Evolutionary conservation across 2,329 filamentous ascomycete genomes (phyloP).

Genomic region (Alternaria postmessia): DNA sequence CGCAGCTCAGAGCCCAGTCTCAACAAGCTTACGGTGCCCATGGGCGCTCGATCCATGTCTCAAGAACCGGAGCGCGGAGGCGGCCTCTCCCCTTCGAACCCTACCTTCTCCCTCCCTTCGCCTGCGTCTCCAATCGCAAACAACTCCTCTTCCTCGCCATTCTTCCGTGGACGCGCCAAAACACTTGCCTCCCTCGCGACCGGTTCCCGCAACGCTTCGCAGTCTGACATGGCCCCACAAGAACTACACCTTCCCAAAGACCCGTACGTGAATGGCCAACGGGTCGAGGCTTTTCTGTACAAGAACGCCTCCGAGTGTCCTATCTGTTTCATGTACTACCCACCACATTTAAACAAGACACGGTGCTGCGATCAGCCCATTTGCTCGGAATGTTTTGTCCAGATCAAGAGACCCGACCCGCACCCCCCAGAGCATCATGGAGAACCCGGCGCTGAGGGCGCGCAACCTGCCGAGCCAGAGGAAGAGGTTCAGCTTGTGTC

Average conservation of each 20-base stretch:
- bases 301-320: conserved; percentile 91
- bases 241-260: conserved; percentile 84
- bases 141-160: conserved; percentile 56
- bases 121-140: conserved; percentile 62
- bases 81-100: conserved; percentile 67
- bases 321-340: conserved; percentile 96
- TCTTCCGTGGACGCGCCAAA: conserved; percentile 84
- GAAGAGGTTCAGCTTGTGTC: conserved; percentile 76
- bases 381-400: conserved; percentile 98
- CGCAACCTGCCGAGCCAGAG: conserved; percentile 55
- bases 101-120: conserved; percentile 68
- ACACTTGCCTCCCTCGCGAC: conserved; percentile 84
- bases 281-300: conserved; percentile 90
- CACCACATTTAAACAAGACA: conserved; percentile 91
- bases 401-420: conserved; percentile 94
- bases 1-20: conserved; percentile 67
- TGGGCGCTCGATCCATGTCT: conserved; percentile 78
- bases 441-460: conserved; percentile 46
- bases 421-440: conserved; percentile 81
- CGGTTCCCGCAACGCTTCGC: conserved; percentile 75
- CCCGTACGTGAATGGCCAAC: conserved; percentile 92
- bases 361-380: conserved; percentile 95
- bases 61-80: conserved; percentile 75
- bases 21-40: conserved; percentile 79
- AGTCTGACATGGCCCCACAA: conserved; percentile 75